These are phyloP conservation scores for Clarireedia hainanense DNA, from an alignment of 2,329 filamentous ascomycete genomes.

Conservation along the genomic window DNA sequence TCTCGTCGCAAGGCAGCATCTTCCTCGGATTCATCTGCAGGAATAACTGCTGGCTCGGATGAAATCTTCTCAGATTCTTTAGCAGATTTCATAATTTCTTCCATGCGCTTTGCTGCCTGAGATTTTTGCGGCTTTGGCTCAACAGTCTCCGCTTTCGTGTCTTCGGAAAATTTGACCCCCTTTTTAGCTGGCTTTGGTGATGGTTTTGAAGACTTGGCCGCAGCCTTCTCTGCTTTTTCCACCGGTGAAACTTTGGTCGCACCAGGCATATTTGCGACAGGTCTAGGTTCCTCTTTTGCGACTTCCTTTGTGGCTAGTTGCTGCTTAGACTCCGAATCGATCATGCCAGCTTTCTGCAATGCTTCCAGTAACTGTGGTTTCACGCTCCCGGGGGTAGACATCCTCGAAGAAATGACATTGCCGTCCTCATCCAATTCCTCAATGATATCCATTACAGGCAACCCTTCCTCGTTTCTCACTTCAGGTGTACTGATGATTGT, in stretches of 20 bases:
- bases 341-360: constrained; percentile 68
- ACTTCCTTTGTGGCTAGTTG: constrained; percentile 5
- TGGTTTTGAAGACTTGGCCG: constrained; percentile 8
- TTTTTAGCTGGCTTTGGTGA: constrained; percentile 37
- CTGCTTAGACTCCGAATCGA: constrained; percentile 7
- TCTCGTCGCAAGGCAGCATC: constrained; percentile 74
- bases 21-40: constrained; percentile 68
- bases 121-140: constrained; percentile 22
- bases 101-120: constrained; percentile 34
- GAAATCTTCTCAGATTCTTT: constrained; percentile 42
- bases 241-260: too few species aligned
- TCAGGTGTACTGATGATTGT: constrained; percentile 53
- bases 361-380: constrained; percentile 63
- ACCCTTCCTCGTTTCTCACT: constrained; percentile 55
- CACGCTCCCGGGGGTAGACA: constrained; percentile 59
- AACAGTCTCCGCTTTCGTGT: constrained; percentile 40
- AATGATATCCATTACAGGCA: constrained; percentile 82
- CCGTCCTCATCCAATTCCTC: constrained; percentile 89
- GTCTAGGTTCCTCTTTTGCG: constrained; percentile 7
- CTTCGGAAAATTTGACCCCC: constrained; percentile 54
- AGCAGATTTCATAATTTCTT: constrained; percentile 49
- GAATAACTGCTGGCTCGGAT: constrained; percentile 46
- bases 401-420: constrained; percentile 64
- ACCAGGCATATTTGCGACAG: too few species aligned
- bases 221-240: not conserved